Conservation (phyloP, 768 basidiomycete genomes). For the Clathrus columnatus region DNA sequence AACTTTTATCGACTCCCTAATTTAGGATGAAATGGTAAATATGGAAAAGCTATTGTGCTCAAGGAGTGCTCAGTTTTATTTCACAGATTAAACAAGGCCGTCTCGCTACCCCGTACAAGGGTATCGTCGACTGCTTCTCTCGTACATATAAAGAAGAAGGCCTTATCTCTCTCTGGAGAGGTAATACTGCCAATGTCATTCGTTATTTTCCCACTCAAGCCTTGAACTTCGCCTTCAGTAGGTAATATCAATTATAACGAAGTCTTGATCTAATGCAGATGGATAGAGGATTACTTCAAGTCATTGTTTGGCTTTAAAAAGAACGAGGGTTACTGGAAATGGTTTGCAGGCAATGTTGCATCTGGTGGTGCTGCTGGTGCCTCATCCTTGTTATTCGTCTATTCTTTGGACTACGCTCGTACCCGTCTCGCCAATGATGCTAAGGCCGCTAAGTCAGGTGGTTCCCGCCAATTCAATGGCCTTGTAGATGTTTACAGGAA, state of each 20-base stretch:
- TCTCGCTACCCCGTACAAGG: constrained; percentile 93
- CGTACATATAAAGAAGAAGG: constrained; percentile 96
- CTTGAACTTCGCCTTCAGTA: constrained; percentile 99
- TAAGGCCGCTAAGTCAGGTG: constrained; percentile 91
- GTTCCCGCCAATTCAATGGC: constrained; percentile 96
- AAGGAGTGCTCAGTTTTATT: background rate
- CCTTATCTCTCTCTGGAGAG: constrained; percentile 92
- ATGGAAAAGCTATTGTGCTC: constrained; percentile 6
- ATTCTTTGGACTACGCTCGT: constrained; percentile 99
- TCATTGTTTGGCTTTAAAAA: constrained; percentile 98
- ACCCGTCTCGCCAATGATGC: constrained; percentile 98
- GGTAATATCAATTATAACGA: constrained; percentile 26
- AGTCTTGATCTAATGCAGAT: background rate
- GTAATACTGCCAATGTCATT: constrained; percentile 99
- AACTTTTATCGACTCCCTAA: background rate
- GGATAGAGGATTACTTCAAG: constrained; percentile 96
- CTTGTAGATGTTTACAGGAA: constrained; percentile 95
- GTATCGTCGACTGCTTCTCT: constrained; percentile 81
- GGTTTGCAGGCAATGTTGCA: constrained; percentile 97
- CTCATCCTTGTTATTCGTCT: constrained; percentile 96
- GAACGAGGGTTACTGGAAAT: constrained; percentile 93
- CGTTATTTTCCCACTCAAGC: constrained; percentile 99
- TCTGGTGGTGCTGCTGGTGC: constrained; percentile 99
- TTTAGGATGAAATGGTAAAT: constrained; percentile 90
- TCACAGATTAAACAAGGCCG: constrained; percentile 97